These are phyloP conservation scores for Geosmithia morbida DNA, from an alignment of 2,329 filamentous ascomycete species.

Conservation along the genomic window DNA sequence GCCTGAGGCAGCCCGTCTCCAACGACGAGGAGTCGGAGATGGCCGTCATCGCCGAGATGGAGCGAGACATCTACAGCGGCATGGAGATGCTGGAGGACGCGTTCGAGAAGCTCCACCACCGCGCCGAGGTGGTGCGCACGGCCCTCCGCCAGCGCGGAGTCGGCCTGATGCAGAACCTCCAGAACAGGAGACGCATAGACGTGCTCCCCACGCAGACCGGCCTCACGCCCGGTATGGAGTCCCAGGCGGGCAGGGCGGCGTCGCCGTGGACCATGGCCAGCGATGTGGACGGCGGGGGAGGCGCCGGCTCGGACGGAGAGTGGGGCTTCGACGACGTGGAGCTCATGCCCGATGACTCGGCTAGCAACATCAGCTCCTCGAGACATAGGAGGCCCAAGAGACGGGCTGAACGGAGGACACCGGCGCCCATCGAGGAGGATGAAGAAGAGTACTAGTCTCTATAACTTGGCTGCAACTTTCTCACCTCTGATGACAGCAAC, in stretches of 20 bases:
- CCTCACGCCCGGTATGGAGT: constrained; percentile 14
- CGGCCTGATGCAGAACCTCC: constrained; percentile 53
- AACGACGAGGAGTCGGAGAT: constrained; percentile 92
- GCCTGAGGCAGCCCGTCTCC: constrained; percentile 50
- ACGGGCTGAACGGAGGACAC: constrained; percentile 54
- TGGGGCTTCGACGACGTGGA: constrained; percentile 43
- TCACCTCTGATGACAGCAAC: too few species aligned
- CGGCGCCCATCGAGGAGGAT: constrained; percentile 62
- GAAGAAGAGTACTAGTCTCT: constrained; percentile 35
- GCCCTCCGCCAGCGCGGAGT: constrained; percentile 71
- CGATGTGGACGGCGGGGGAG: constrained; percentile 1
- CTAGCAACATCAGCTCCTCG: constrained; percentile 66
- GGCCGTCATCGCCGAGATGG: constrained; percentile 75
- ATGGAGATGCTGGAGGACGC: constrained; percentile 94
- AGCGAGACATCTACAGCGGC: constrained; percentile 81
- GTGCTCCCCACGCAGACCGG: constrained; percentile 35
- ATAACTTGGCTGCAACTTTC: background rate
- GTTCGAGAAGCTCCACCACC: constrained; percentile 79
- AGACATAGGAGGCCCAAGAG: constrained; percentile 52
- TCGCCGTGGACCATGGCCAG: constrained; percentile 18
- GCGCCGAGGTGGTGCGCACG: constrained; percentile 67
- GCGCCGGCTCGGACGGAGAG: constrained; percentile 31
- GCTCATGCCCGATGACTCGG: constrained; percentile 64
- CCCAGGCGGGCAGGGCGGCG: constrained; percentile 1
- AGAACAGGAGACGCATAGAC: constrained; percentile 41